phyloP scores from a whole-genome alignment of 1,284 basidiomycete species.

The Malassezia brasiliensis region DNA sequence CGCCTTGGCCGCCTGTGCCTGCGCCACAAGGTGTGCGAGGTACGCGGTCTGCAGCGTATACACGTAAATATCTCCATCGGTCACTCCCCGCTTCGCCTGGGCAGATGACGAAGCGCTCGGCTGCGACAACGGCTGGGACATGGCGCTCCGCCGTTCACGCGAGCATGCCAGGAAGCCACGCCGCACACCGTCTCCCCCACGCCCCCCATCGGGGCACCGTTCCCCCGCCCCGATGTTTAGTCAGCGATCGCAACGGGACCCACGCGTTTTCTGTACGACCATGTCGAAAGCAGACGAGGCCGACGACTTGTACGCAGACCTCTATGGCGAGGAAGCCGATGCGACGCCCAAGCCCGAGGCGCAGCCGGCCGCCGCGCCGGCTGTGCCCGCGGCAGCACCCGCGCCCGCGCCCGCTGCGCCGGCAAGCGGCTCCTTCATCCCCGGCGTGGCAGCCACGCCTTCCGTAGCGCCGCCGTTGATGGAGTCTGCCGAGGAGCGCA shows the following conservation, averaged over 20 bases:
- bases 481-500: slow-evolving; percentile 13
- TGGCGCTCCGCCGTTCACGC: neutral
- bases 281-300: slow-evolving; percentile 20
- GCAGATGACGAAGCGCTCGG: slow-evolving; percentile 21
- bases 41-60: slow-evolving; percentile 41
- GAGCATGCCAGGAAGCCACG: too few species aligned
- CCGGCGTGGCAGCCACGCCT: neutral
- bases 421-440: slow-evolving; percentile 11
- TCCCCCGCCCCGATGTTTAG: neutral
- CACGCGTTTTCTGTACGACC: neutral
- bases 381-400: slow-evolving; percentile 1
- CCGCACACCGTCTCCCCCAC: too few species aligned
- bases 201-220: too few species aligned
- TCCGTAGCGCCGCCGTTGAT: neutral
- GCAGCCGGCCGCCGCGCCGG: neutral
- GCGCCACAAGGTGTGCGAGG: slow-evolving; percentile 20
- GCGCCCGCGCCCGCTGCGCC: slow-evolving; percentile 4
- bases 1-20: slow-evolving; percentile 12
- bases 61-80: slow-evolving; percentile 44
- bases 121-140: neutral
- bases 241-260: slow-evolving; percentile 3
- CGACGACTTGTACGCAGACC: slow-evolving; percentile 18
- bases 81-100: slow-evolving; percentile 22
- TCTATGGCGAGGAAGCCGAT: slow-evolving; percentile 17
- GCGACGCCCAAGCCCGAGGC: slow-evolving; percentile 1